Base-by-base conservation (phyloP, 345 rosid genomes). In the Odontarrhena argentea region DNA sequence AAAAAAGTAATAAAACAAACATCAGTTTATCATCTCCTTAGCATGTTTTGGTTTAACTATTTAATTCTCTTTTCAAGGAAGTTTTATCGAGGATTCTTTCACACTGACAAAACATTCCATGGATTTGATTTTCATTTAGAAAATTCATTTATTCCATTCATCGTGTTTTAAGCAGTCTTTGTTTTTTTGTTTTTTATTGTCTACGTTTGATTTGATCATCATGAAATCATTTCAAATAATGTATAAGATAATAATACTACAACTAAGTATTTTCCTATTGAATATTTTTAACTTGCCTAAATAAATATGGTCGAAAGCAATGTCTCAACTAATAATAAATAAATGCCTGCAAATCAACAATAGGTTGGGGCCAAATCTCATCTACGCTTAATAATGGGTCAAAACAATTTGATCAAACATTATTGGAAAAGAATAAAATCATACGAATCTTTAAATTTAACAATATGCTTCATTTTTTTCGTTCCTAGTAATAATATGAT, bases 271-370 rank as follows among this genome's bases (percentile, higher is more conserved):
- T 45, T 15, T 37, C 28, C 14, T n/a, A 37, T 44, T 54, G 3
- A 32, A 40, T 55, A 40, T n/a, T 43, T 47, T 41, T 71, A 32
- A 35, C 45, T 65, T 47, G 47, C 51, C 46, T 46, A 48, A n/a
- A 64, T 55, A 43, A 45, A 72, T 64, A 50, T 57, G 64, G 55
- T 65, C 6, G 71, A 72, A 56, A 72, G 71, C 65, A 57, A 65
- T 72, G 76, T 40, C 52, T 56, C 59, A 72, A 32, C 76, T 42
- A 65, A 63, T 47, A 13, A 15, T 71, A 55, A 43, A 43, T 34
- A 65, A 66, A 43, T 73, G 55, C 35, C 71, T 65, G 25, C 37
- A 65, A 65, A 51, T 60, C 49, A 52, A 50, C n/a, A 1, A 43
- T 43, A 18, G 10, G 55, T 66, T 60, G 63, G 63, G 68, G 67